These are phyloP conservation scores for Haberlea rhodopensis DNA, from an alignment of 257 asterid species.

Conservation along the genomic window DNA sequence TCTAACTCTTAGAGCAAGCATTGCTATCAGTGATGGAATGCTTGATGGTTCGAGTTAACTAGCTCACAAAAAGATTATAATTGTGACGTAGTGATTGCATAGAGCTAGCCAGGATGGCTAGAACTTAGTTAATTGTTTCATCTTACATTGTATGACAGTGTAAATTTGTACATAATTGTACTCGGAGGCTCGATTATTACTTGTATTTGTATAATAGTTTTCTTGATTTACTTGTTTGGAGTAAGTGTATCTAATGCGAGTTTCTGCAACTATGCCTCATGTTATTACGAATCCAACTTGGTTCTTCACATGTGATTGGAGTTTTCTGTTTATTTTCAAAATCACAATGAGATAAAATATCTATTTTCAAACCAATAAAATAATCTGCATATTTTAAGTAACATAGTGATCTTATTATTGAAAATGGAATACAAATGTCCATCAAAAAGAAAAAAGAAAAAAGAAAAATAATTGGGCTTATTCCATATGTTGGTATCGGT, in stretches of 20 bases:
- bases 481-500: background rate
- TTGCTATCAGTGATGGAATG: conserved; percentile 57
- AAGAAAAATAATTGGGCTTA: too few species aligned
- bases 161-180: background rate
- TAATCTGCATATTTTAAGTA: too few species aligned
- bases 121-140: background rate
- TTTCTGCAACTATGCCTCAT: too few species aligned
- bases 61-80: background rate
- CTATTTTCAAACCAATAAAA: too few species aligned
- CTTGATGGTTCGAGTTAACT: conserved; percentile 29
- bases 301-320: too few species aligned
- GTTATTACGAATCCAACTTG: too few species aligned
- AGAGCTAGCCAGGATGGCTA: background rate
- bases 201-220: background rate
- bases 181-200: background rate
- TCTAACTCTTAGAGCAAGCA: conserved; percentile 43
- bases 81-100: conserved; percentile 1
- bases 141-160: background rate
- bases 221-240: background rate
- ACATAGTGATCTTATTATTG: too few species aligned
- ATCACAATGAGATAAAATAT: too few species aligned
- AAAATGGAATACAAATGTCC: too few species aligned
- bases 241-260: too few species aligned
- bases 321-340: too few species aligned
- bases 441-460: too few species aligned